Conservation (phyloP, 2,329 filamentous ascomycete species). For the Cladosporium sp. region DNA sequence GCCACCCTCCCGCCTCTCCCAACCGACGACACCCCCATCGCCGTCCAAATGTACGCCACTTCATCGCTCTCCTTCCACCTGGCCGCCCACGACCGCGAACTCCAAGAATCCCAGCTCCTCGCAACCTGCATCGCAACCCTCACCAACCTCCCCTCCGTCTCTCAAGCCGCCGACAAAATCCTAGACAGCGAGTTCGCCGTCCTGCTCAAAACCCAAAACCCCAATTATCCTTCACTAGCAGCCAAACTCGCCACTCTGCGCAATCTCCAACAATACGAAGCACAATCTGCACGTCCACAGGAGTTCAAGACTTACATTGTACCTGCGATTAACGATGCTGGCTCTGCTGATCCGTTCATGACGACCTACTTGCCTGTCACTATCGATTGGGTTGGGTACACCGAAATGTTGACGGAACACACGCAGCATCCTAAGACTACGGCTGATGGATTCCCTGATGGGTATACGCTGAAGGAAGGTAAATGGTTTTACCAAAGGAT, state of each 20-base stretch:
- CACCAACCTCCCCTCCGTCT: not conserved
- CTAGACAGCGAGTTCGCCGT: not conserved
- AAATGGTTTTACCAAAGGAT: not conserved
- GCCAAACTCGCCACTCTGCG: conserved; percentile 1
- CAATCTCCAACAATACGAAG: not conserved
- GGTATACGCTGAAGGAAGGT: not conserved
- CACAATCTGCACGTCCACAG: not conserved
- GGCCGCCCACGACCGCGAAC: not conserved
- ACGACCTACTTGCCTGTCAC: not conserved
- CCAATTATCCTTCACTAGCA: not conserved
- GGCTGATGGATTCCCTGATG: not conserved
- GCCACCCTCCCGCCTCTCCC: not conserved
- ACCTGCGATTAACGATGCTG: not conserved
- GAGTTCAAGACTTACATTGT: not conserved
- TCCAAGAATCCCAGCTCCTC: not conserved
- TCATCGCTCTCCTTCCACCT: not conserved
- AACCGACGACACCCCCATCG: not conserved
- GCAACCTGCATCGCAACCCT: not conserved
- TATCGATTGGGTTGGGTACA: not conserved
- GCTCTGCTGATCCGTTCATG: not conserved
- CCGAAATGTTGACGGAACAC: not conserved
- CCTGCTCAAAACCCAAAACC: not conserved
- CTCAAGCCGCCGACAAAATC: not conserved
- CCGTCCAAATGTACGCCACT: not conserved
- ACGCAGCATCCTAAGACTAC: not conserved